Evolutionary conservation across 1,284 basidiomycete genomes (phyloP), one percentile per base, ranked within the genome.

Genomic region (Microstroma glucosiphilum): DNA sequence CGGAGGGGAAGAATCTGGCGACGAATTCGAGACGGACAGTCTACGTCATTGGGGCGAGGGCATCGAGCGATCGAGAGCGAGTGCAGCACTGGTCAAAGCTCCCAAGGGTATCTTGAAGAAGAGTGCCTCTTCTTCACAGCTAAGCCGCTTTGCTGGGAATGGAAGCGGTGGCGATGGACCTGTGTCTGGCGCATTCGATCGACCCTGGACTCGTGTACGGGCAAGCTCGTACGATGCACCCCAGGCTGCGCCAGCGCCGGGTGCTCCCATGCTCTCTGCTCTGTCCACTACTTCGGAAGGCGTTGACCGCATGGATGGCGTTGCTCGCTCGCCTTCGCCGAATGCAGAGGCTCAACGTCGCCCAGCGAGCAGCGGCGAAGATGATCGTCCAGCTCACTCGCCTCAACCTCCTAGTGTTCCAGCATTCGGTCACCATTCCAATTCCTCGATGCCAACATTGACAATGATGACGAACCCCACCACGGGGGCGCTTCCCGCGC

Each of bases 81-180:
- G 88, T 75, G 81, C 86, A 62, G 85, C 82, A 82, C 80, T 83
- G 82, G 67, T 84, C 82, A 76, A 81, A 70, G 91, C 93, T 7
- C 82, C 86, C 53, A 90, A 86, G 80, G 89, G 92, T 42, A 96
- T 97, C 69, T 82, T 97, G 68, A 96, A 96, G 84, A 61, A 66
- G 60, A 71, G 65, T 21, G 61, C 62, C 43, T 71, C 69, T 37
- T 68, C 59, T 15, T 63, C 67, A 4, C 64, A 73, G 19, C 61
- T 69, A 25, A 25, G 13, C 21, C 51, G 25, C n/a, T 79, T 75
- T 57, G 69, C 71, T 54, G 69, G 66, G 1, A 37, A 37, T 9
- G 30, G 30, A 37, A 37, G 30, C 30, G 30, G 30, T 37, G 30
- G 30, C 30, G 30, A 37, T 37, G 30, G 30, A 37, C 4, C 4